Evolutionary conservation across 176 grass and related monocot species (phyloP).

Genomic region (Cymbopogon citratus): DNA sequence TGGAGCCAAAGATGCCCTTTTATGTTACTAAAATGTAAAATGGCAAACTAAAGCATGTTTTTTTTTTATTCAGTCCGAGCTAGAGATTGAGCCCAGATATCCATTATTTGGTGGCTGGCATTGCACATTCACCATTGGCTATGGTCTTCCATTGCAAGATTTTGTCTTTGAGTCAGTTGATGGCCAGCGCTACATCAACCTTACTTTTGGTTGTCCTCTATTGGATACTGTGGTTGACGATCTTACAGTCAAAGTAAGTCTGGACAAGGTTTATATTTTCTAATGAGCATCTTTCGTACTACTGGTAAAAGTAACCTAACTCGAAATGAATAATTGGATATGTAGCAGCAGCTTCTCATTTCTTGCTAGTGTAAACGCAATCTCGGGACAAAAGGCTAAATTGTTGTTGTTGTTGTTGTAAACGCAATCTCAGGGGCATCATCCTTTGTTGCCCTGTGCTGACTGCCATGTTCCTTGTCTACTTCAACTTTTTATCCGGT

Average conservation of each 20-base stretch:
- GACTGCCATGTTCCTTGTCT: not conserved
- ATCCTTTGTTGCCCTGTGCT: not conserved
- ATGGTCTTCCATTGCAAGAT: conserved; percentile 88
- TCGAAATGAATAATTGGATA: not conserved
- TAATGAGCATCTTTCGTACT: conserved; percentile 15
- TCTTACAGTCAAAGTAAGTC: conserved; percentile 72
- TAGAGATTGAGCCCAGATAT: conserved; percentile 97
- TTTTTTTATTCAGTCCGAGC: conserved; percentile 58
- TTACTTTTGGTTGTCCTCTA: conserved; percentile 80
- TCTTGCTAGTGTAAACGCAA: not conserved
- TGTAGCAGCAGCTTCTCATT: not conserved
- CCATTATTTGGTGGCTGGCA: conserved; percentile 98
- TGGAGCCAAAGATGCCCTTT: conserved; percentile 5
- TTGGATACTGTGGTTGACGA: conserved; percentile 72
- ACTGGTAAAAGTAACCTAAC: not conserved
- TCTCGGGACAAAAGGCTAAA: too few species aligned
- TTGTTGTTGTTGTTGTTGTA: too few species aligned
- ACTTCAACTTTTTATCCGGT: not conserved
- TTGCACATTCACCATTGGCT: conserved; percentile 90
- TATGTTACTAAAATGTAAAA: not conserved
- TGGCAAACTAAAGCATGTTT: conserved; percentile 9
- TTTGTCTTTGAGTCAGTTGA: conserved; percentile 70
- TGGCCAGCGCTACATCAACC: conserved; percentile 63
- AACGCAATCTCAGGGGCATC: not conserved
- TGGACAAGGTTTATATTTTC: not conserved